Percentiles rank a stretch among this genome's conserved stretches.
Conservation (phyloP, 345 rosid species). For the Linum lewisii region DNA sequence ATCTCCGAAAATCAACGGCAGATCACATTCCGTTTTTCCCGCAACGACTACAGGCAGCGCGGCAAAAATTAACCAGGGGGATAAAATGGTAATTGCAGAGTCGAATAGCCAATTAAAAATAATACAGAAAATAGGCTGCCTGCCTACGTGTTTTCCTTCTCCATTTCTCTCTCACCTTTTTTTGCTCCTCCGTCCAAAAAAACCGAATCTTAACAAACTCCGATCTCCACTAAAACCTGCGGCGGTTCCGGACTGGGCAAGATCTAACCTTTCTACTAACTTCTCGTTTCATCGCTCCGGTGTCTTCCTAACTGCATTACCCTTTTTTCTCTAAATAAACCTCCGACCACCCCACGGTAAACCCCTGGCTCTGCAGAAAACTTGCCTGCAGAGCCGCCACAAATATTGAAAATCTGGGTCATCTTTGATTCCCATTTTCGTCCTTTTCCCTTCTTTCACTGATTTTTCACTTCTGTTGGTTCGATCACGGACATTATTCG, state of each 20-base stretch:
- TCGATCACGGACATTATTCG: too few species aligned
- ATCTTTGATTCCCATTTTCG: not conserved
- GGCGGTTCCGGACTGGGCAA: too few species aligned
- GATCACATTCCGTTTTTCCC: not conserved
- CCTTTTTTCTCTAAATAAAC: not conserved
- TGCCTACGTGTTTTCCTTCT: too few species aligned
- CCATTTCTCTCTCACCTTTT: not conserved
- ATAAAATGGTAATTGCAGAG: too few species aligned
- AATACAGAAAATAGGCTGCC: not conserved
- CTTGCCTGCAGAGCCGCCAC: not conserved
- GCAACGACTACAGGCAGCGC: not conserved
- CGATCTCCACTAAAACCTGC: not conserved
- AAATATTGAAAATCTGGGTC: not conserved
- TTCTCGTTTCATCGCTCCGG: not conserved
- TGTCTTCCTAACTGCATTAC: not conserved
- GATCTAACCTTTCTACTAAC: not conserved
- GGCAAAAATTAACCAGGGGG: not conserved
- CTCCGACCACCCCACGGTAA: not conserved
- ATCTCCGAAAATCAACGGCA: not conserved
- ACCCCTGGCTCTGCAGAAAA: not conserved
- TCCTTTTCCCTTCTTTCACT: not conserved
- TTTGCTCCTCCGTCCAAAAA: not conserved
- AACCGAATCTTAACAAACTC: not conserved
- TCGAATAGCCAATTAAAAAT: too few species aligned
- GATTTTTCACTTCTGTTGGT: too few species aligned